A percentile compares a stretch with the other conserved stretches of the same genome.
Evolutionary conservation across 169 alveolate species (phyloP).

Genomic region (Perkinsus marinus): DNA sequence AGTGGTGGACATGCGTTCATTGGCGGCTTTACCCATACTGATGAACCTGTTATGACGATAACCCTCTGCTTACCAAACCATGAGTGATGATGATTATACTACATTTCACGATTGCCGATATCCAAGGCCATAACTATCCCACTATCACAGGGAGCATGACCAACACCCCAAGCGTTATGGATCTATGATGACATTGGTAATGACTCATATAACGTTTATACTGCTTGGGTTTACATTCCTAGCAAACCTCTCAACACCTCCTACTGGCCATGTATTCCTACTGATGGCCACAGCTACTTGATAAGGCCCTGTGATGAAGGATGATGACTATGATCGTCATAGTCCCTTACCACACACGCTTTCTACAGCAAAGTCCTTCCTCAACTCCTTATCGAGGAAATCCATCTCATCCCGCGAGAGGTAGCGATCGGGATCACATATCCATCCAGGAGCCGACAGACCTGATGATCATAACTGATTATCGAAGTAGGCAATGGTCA

Average conservation of each 20-base stretch:
- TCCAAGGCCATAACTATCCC: neutral
- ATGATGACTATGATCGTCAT: neutral
- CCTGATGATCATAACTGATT: neutral
- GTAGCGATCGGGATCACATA: neutral
- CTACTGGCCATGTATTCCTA: neutral
- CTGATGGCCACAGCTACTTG: neutral
- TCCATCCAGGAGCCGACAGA: neutral
- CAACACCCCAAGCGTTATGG: neutral
- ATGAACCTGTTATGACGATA: neutral
- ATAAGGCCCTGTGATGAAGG: neutral
- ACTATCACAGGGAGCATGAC: neutral
- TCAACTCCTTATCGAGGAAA: neutral
- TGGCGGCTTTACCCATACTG: neutral
- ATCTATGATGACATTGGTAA: neutral
- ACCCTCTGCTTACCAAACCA: neutral
- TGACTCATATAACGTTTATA: neutral
- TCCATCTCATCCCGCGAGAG: neutral
- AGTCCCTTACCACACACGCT: neutral
- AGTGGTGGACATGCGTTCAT: neutral
- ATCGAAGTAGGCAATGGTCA: neutral
- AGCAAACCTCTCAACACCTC: neutral
- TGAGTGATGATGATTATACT: neutral
- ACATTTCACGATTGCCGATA: neutral
- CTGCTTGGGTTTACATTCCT: neutral
- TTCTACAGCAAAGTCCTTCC: neutral